phyloP scores from a whole-genome alignment of 108 stramenopile genomes.

The Nitzschia putrida region DNA sequence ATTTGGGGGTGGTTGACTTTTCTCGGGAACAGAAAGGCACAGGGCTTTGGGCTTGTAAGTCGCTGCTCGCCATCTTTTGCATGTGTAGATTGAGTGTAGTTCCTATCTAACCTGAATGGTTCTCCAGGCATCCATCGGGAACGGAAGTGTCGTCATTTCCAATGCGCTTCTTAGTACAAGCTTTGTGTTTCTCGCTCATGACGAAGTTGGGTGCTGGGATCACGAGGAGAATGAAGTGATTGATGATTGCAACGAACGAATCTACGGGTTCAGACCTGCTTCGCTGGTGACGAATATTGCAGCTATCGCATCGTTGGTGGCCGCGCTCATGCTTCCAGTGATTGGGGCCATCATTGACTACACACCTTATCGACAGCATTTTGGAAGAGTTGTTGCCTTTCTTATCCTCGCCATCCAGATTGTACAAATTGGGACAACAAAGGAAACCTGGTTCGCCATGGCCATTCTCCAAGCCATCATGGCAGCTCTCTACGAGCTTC shows the following conservation, averaged over 20 bases:
- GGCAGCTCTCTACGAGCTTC: constrained; percentile 47
- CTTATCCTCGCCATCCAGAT: constrained; percentile 43
- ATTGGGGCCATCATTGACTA: constrained; percentile 69
- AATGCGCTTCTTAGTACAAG: constrained; percentile 46
- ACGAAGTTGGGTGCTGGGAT: constrained; percentile 49
- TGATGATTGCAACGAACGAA: constrained; percentile 26
- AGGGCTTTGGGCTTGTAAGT: constrained; percentile 12
- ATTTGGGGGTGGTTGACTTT: neutral
- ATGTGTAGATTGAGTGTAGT: too few relatives aligned
- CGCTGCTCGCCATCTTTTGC: neutral
- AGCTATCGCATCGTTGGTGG: constrained; percentile 44
- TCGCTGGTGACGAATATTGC: constrained; percentile 60
- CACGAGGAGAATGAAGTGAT: neutral
- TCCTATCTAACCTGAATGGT: too few relatives aligned
- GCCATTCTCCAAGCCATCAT: constrained; percentile 59
- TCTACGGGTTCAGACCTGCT: constrained; percentile 60
- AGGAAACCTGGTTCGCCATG: constrained; percentile 67
- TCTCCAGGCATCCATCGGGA: constrained; percentile 28
- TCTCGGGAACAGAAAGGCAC: constrained; percentile 8
- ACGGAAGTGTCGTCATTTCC: constrained; percentile 43
- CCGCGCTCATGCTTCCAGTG: constrained; percentile 61
- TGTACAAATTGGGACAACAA: constrained; percentile 50
- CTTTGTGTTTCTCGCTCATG: constrained; percentile 45
- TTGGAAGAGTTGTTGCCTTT: constrained; percentile 43
- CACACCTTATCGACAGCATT: constrained; percentile 47